A percentile compares a stretch with the other conserved stretches of the same genome.
phyloP scores from a whole-genome alignment of 2,329 filamentous ascomycete species.

The Fusarium musae region DNA sequence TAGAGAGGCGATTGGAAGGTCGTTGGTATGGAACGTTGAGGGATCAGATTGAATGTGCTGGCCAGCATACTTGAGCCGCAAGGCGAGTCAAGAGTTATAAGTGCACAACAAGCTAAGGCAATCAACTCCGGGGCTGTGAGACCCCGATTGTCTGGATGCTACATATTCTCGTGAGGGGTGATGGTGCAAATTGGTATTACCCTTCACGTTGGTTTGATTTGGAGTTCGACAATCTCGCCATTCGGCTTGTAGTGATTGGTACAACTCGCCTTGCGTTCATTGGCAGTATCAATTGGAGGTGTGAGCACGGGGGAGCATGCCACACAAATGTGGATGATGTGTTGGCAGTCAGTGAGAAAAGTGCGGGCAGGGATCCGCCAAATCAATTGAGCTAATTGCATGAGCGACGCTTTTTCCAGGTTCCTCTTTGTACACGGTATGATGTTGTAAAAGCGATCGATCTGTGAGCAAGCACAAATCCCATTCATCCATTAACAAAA shows the following conservation, averaged over 20 bases:
- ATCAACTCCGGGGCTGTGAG: accelerated
- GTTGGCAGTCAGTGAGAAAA: not conserved
- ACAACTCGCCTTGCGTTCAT: not conserved
- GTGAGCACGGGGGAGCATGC: not conserved
- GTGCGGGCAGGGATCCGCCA: accelerated
- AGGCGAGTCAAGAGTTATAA: not conserved
- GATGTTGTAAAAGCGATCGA: not conserved
- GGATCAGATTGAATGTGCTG: too few species aligned
- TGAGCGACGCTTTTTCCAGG: accelerated
- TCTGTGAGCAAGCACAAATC: accelerated
- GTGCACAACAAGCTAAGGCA: not conserved
- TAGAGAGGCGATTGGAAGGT: too few species aligned
- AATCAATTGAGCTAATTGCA: accelerated
- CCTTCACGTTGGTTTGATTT: not conserved
- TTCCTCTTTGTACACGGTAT: accelerated
- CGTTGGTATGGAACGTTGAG: too few species aligned
- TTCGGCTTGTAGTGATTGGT: accelerated
- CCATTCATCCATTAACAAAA: accelerated
- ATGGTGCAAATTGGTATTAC: accelerated
- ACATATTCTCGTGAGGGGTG: not conserved
- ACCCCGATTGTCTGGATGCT: accelerated
- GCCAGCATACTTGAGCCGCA: not conserved
- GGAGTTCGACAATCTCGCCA: too few species aligned
- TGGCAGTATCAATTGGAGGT: accelerated
- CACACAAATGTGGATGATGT: not conserved